phyloP scores from a whole-genome alignment of 345 rosid species.

The Corchorus capsularis region DNA sequence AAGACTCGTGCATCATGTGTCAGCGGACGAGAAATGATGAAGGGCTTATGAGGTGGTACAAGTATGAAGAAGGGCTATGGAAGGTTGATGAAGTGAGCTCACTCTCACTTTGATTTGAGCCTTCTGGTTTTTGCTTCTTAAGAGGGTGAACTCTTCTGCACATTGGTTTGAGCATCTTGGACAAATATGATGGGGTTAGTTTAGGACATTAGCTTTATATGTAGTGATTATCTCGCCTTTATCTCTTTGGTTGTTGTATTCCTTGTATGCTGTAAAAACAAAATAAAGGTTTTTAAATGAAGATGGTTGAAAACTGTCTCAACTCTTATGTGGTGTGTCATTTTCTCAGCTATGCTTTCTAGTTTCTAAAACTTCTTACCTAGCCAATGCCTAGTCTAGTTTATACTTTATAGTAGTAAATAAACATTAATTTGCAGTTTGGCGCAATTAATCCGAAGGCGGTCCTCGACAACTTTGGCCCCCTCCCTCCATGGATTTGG shows the following conservation, averaged over 20 bases:
- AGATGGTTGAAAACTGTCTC: neutral
- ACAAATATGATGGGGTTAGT: neutral
- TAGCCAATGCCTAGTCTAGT: too few relatives aligned
- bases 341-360: too few relatives aligned
- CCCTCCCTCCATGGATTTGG: too few relatives aligned
- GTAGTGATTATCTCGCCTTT: neutral
- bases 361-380: too few relatives aligned
- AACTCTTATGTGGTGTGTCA: too few relatives aligned
- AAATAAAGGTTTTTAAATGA: neutral
- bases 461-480: too few relatives aligned
- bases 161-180: neutral
- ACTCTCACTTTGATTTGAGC: slow-evolving; percentile 48
- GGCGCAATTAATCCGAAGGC: too few relatives aligned
- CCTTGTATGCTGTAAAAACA: slow-evolving; percentile 2
- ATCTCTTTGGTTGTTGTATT: neutral
- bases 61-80: slow-evolving; percentile 82
- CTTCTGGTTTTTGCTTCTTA: neutral
- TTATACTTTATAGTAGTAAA: too few relatives aligned
- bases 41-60: slow-evolving; percentile 89
- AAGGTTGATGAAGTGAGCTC: slow-evolving; percentile 67
- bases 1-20: slow-evolving; percentile 67
- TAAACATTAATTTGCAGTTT: too few relatives aligned
- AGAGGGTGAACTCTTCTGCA: neutral
- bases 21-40: slow-evolving; percentile 63
- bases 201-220: neutral